These are phyloP conservation scores for Trypanosoma rangeli DNA, from an alignment of 208 protist genomes.

Conservation along the genomic window DNA sequence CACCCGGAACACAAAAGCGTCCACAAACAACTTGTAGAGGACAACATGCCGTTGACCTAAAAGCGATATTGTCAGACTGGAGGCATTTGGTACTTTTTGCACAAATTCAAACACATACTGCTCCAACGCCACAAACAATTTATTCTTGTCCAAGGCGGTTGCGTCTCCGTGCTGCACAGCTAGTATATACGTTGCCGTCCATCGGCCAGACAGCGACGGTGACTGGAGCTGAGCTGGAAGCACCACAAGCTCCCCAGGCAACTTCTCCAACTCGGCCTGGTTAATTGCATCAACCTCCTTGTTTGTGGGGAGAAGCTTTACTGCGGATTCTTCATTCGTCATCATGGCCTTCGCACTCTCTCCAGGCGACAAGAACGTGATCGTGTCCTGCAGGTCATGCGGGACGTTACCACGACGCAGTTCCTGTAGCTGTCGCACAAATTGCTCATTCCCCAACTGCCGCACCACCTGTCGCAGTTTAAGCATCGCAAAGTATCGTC, in stretches of 20 bases:
- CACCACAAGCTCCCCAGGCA: conserved; percentile 61
- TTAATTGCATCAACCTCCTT: conserved; percentile 65
- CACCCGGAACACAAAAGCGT: conserved; percentile 77
- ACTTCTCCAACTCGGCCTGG: conserved; percentile 52
- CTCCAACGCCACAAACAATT: conserved; percentile 24
- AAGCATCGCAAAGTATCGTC: conserved; percentile 75
- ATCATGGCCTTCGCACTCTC: conserved; percentile 7
- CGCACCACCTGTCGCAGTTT: conserved; percentile 73
- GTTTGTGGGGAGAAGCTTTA: conserved; percentile 88
- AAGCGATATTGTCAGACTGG: conserved; percentile 9
- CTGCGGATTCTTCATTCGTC: conserved; percentile 31
- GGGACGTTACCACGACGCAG: conserved; percentile 78
- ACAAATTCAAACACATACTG: conserved; percentile 42
- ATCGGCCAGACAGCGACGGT: conserved; percentile 56
- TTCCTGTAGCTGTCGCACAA: conserved; percentile 63
- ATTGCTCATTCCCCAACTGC: conserved; percentile 46
- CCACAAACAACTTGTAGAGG: conserved; percentile 77
- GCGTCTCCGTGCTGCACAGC: conserved; percentile 26
- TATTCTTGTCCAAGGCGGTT: conserved; percentile 14
- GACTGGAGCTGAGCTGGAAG: conserved; percentile 52
- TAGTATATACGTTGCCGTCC: conserved; percentile 75
- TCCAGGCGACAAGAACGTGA: conserved; percentile 42
- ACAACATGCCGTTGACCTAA: conserved; percentile 40
- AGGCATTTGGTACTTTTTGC: conserved; percentile 17
- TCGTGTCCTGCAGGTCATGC: conserved; percentile 52